Evolutionary conservation across 805 yeast genomes (phyloP), one percentile per base, ranked within the genome.

Genomic region (Sporopachydermia quercuum): DNA sequence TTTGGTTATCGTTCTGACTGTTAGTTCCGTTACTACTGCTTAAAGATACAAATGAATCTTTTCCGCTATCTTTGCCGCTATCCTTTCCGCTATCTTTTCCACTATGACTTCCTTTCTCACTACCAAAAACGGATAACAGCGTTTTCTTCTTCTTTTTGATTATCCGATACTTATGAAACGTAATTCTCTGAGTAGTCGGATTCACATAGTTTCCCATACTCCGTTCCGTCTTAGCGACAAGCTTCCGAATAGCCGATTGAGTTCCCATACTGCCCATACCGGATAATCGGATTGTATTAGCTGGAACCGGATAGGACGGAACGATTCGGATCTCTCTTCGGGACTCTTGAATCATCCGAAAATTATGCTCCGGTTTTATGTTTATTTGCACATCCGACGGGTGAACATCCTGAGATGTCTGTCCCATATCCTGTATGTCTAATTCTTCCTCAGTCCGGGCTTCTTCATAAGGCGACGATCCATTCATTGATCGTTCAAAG

Each of bases 401-500:
- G n/a, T 23, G 30, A 23, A n/a, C 30, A 8, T 8, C 30, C 13
- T 8, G 30, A n/a, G 30, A 8, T 23, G 8, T n/a, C n/a, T 23
- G 30, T 8, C 30, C 30, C n/a, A n/a, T 23, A n/a, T 23, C 30
- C 13, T n/a, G 30, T 8, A 23, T 23, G n/a, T 23, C 30, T 23
- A 23, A n/a, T n/a, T 23, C 13, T 23, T 23, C 30, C n/a, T 23
- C 30, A n/a, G 30, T n/a, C 13, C 30, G 30, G 30, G 30, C 30
- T 23, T 23, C 13, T 23, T 23, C 30, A n/a, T 23, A 23, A 8
- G 30, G 30, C 13, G 30, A 23, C 13, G 30, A 8, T 8, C 30
- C 30, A n/a, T 23, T 23, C 30, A 23, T 23, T 23, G 30, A 23
- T 23, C 30, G 30, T 23, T 23, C 30, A 23, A 23, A 23, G 30